A percentile compares a stretch with the other conserved stretches of the same genome.
These are phyloP conservation scores for Talaromyces sp. DNA, from an alignment of 2,329 filamentous ascomycete species.

Conservation along the genomic window DNA sequence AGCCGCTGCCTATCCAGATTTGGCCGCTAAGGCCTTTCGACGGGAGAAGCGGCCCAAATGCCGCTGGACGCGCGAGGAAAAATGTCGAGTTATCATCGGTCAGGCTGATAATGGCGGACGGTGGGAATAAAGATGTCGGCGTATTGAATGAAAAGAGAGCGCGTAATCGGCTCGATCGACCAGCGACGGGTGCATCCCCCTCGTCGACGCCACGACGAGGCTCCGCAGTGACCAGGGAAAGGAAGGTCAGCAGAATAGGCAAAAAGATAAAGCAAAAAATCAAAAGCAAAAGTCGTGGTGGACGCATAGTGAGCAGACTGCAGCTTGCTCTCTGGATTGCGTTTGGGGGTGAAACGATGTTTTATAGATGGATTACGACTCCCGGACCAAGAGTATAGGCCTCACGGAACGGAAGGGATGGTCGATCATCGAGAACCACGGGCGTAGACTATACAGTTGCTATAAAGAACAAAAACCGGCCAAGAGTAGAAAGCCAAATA, in stretches of 20 bases:
- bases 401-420: constrained; percentile 28
- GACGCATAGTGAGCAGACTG: constrained; percentile 42
- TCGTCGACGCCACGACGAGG: constrained; percentile 39
- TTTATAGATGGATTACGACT: constrained; percentile 16
- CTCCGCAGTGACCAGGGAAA: constrained; percentile 45
- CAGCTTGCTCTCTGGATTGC: constrained; percentile 5
- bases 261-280: constrained; percentile 50
- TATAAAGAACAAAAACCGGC: constrained; percentile 12
- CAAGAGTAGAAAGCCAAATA: constrained; percentile 14
- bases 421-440: constrained; percentile 36
- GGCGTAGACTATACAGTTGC: background rate
- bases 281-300: constrained; percentile 48
- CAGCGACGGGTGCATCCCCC: constrained; percentile 33
- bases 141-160: constrained; percentile 69
- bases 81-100: constrained; percentile 98
- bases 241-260: constrained; percentile 49
- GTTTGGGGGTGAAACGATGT: background rate
- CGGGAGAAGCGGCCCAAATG: constrained; percentile 81
- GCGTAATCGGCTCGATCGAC: constrained; percentile 50
- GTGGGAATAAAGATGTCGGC: constrained; percentile 86
- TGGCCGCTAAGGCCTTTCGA: constrained; percentile 77
- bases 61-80: constrained; percentile 88
- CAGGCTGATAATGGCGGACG: constrained; percentile 91
- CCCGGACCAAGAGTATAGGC: constrained; percentile 37
- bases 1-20: constrained; percentile 90